Evolutionary conservation across 2,329 filamentous ascomycete genomes (phyloP).

Genomic region (Cordyceps tenuipes): DNA sequence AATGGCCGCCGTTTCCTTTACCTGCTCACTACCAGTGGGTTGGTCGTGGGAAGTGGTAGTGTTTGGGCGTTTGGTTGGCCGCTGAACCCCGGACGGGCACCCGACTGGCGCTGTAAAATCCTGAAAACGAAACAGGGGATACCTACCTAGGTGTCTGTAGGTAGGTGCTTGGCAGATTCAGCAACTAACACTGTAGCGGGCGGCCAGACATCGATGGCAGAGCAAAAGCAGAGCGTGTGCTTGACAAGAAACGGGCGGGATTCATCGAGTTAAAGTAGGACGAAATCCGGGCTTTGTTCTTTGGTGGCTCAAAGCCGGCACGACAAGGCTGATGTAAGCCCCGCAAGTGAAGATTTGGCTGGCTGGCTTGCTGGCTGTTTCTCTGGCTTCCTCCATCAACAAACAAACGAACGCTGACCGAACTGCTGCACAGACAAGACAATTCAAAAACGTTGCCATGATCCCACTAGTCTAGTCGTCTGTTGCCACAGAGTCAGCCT

Average conservation of each 20-base stretch:
- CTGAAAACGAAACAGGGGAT: neutral
- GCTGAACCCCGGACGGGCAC: constrained; percentile 5
- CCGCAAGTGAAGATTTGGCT: neutral
- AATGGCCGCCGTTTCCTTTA: neutral
- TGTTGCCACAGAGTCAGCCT: neutral
- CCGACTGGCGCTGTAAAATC: neutral
- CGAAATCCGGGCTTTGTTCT: constrained; percentile 7
- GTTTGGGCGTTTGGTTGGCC: neutral
- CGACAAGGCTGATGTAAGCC: constrained; percentile 9
- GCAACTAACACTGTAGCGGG: neutral
- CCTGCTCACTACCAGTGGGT: neutral
- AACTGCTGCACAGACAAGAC: neutral
- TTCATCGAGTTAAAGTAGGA: constrained; percentile 12
- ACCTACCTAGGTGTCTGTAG: neutral
- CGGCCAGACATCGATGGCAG: constrained; percentile 7
- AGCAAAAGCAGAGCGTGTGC: constrained; percentile 2
- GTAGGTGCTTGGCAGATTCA: neutral
- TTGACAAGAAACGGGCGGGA: constrained; percentile 11
- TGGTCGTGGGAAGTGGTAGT: neutral
- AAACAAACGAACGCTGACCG: neutral
- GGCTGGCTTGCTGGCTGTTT: neutral
- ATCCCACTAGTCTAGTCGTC: neutral
- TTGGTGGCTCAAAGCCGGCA: constrained; percentile 3
- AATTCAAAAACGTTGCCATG: neutral
- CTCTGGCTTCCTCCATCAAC: no score